A percentile compares a stretch with the other conserved stretches of the same genome.
phyloP scores from a whole-genome alignment of 1,284 basidiomycete genomes.

The Agaricales sp. region DNA sequence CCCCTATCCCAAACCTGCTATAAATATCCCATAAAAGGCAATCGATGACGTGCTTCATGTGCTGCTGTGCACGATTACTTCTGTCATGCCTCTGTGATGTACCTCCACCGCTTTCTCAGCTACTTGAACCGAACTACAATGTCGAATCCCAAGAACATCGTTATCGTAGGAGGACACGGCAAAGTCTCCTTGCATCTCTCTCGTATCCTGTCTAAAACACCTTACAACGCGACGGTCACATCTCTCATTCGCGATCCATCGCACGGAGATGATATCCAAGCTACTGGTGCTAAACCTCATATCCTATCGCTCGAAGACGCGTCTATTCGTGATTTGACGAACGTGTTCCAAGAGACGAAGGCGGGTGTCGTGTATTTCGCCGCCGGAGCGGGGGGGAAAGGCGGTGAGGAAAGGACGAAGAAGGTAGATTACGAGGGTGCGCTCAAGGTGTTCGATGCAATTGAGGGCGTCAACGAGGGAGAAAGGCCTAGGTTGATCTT shows the following conservation, averaged over 20 bases:
- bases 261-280: conserved; percentile 36
- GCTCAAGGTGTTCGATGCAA: conserved; percentile 63
- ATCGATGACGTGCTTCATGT: too few relatives aligned
- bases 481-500: conserved; percentile 46
- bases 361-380: conserved; percentile 53
- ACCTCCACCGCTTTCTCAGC: too few relatives aligned
- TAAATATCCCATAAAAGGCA: too few relatives aligned
- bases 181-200: conserved; percentile 21
- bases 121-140: too few relatives aligned
- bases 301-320: conserved; percentile 53
- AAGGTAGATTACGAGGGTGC: conserved; percentile 66
- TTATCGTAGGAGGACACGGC: conserved; percentile 43
- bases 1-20: too few relatives aligned
- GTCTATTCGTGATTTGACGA: conserved; percentile 34
- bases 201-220: conserved; percentile 11
- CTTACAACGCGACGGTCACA: conserved; percentile 37
- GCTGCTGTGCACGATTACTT: too few relatives aligned
- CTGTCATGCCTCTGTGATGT: too few relatives aligned
- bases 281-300: conserved; percentile 35
- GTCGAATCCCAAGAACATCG: conserved; percentile 20
- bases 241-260: conserved; percentile 47
- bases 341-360: conserved; percentile 30
- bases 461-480: conserved; percentile 37
- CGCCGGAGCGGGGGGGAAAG: conserved; percentile 65
- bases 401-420: conserved; percentile 49